Evolutionary conservation across 495 filamentous ascomycete species (phyloP).

Genomic region (Cercophora sp.): DNA sequence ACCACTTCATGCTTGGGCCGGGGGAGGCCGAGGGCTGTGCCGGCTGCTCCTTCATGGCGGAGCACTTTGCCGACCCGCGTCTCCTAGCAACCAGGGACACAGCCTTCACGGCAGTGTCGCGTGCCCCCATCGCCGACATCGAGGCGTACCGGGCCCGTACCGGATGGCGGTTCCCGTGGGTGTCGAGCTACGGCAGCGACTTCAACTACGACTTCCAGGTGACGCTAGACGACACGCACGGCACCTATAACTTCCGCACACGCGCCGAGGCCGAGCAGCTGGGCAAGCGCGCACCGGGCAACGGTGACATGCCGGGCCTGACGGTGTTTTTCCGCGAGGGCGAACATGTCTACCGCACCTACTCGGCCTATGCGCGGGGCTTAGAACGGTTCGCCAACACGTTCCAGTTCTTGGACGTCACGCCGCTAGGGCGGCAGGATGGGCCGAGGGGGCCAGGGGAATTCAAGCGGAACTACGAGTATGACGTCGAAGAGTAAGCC

Average conservation of each 20-base stretch:
- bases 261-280: constrained; percentile 21
- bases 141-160: constrained; percentile 34
- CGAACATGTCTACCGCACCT: constrained; percentile 38
- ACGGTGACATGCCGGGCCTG: constrained; percentile 35
- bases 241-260: constrained; percentile 31
- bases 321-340: constrained; percentile 37
- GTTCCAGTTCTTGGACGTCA: constrained; percentile 28
- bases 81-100: constrained; percentile 36
- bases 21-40: constrained; percentile 29
- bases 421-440: constrained; percentile 30
- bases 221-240: constrained; percentile 21
- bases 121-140: constrained; percentile 35
- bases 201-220: constrained; percentile 39
- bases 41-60: constrained; percentile 34
- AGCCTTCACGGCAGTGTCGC: constrained; percentile 33
- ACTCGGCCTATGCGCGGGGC: constrained; percentile 37
- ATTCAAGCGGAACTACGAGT: constrained; percentile 14
- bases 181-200: constrained; percentile 24
- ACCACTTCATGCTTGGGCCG: constrained; percentile 46
- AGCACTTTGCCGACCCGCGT: constrained; percentile 35
- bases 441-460: constrained; percentile 9
- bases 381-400: constrained; percentile 29
- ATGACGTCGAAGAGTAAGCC: constrained; percentile 1
- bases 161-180: constrained; percentile 44
- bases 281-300: constrained; percentile 22